Percentiles rank a stretch among this genome's conserved stretches.
These are phyloP conservation scores for Datura wrightii DNA, from an alignment of 257 asterid species.

Conservation along the genomic window DNA sequence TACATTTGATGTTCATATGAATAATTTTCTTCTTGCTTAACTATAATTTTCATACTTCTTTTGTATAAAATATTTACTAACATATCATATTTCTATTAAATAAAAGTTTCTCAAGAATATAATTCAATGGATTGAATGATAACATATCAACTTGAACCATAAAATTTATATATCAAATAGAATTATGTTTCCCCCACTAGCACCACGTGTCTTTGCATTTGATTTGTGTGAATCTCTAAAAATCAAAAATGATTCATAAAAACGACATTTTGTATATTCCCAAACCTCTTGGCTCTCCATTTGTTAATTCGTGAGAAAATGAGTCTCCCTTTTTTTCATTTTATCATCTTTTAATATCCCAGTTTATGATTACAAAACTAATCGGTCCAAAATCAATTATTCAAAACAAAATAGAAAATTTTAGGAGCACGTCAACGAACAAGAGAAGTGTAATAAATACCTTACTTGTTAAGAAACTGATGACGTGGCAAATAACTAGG, in stretches of 20 bases:
- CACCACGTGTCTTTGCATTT: no score
- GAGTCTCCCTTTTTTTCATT: not conserved
- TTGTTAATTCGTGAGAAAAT: not conserved
- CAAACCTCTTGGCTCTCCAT: not conserved
- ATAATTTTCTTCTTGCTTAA: no score
- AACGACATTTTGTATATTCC: not conserved
- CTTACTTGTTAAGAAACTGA: conserved; percentile 30
- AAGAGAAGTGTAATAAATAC: conserved; percentile 5
- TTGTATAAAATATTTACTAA: no score
- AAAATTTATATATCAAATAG: no score
- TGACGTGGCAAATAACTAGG: not conserved
- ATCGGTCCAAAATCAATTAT: not conserved
- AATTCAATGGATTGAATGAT: no score
- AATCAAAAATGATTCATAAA: not conserved
- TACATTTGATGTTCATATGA: no score
- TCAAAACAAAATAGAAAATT: not conserved
- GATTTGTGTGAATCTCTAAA: no score
- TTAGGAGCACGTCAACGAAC: conserved; percentile 4
- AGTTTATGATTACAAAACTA: not conserved
- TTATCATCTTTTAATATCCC: not conserved
- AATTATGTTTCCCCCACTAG: no score
- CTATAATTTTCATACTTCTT: no score
- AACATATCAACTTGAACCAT: no score
- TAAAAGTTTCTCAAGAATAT: no score
- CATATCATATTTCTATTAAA: no score